Percentiles rank a stretch among this genome's conserved stretches.
phyloP scores from a whole-genome alignment of 2,329 filamentous ascomycete species.

The Apiospora koreana region DNA sequence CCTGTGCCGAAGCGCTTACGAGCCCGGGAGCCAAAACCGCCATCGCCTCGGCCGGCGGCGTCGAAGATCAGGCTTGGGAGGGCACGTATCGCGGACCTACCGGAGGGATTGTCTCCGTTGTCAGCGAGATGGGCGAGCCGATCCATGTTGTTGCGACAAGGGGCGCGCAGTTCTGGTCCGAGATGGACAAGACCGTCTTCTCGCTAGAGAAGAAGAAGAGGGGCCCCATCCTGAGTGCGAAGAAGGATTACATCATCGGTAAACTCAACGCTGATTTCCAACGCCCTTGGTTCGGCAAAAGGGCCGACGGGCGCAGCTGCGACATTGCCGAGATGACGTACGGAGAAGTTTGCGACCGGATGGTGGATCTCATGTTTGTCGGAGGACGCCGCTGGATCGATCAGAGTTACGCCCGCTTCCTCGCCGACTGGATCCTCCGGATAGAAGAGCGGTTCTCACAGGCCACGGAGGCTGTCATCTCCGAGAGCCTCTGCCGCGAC shows the following conservation, averaged over 20 bases:
- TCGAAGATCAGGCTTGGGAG: slow-evolving; percentile 45
- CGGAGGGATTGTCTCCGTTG: slow-evolving; percentile 31
- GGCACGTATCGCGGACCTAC: slow-evolving; percentile 40
- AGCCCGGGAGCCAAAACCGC: slow-evolving; percentile 43
- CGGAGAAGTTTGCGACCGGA: slow-evolving; percentile 42
- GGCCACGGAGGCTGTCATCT: slow-evolving; percentile 11
- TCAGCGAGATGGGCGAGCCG: slow-evolving; percentile 38
- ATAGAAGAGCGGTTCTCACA: slow-evolving; percentile 21
- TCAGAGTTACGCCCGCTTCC: slow-evolving; percentile 22
- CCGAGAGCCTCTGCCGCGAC: neutral
- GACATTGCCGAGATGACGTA: slow-evolving; percentile 51
- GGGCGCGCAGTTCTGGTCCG: slow-evolving; percentile 37
- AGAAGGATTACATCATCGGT: slow-evolving; percentile 44
- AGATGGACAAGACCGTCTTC: slow-evolving; percentile 37
- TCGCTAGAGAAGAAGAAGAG: slow-evolving; percentile 34
- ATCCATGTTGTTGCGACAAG: slow-evolving; percentile 41
- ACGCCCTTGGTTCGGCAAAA: slow-evolving; percentile 49
- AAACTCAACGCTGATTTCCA: slow-evolving; percentile 49
- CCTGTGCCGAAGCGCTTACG: slow-evolving; percentile 46
- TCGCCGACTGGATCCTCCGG: slow-evolving; percentile 26
- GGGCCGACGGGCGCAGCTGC: slow-evolving; percentile 40
- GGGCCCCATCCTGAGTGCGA: slow-evolving; percentile 41
- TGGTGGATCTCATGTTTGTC: slow-evolving; percentile 47
- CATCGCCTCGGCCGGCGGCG: slow-evolving; percentile 43
- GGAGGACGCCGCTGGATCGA: slow-evolving; percentile 41